Base-by-base conservation (phyloP, 805 yeast genomes). In the Candida coquimbonensis region DNA sequence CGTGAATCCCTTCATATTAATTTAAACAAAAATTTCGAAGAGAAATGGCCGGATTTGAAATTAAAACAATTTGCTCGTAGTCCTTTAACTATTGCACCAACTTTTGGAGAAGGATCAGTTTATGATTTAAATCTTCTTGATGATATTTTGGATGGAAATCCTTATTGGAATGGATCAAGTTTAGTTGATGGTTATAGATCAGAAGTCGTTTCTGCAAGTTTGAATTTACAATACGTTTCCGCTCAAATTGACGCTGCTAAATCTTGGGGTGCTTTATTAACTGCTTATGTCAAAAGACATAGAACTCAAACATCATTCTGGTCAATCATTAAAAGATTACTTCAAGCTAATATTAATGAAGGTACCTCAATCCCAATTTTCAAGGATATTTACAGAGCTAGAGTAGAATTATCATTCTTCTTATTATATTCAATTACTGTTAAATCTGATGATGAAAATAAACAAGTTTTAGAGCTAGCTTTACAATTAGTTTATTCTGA, bases 251-350 rank as follows among this genome's bases (percentile, higher is more conserved):
- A 77, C 5, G 75, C 85, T 19, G 83, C 87, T 4, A 83, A 82
- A 54, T 75, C 95, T 0, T 80, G 87, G 75, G 89, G 91, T 42
- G 88, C 93, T 1, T 67, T 89, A 32, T 50, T 87, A 21, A 80
- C 91, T 0, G 77, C 91, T 0, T 81, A 68, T 54, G 74, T 84
- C 48, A 74, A 78, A 49, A 69, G 66, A 39, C 61, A 60, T 21
- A 55, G 60, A 1, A 48, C 51, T 0, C 62, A 65, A 5, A 48
- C 58, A 9, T 58, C 68, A 0, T 69, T 66, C 52, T 53, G 65
- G 55, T 63, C 63, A 9, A 56, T 72, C 39, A 80, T 79, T 0
- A 57, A 70, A 9, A 63, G 69, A 27, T 64, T 87, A n/a, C 64
- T 89, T 36, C 66, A 67, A 42, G 65, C 74, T 8, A 78, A 77